Evolutionary conservation across 441 rosid species (phyloP).

Genomic region (Gossypium schwendimanii): DNA sequence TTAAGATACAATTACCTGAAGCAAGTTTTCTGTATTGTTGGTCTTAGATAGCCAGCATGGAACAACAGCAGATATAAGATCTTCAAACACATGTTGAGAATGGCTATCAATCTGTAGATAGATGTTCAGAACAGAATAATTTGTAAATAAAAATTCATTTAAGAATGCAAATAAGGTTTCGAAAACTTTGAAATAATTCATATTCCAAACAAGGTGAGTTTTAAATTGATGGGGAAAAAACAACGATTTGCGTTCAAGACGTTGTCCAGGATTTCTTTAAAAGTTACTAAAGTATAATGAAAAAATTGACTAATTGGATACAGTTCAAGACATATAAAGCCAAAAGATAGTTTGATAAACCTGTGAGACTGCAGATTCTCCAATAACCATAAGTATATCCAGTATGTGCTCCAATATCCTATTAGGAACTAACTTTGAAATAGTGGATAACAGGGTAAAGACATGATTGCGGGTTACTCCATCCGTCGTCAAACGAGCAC

Average conservation of each 20-base stretch:
- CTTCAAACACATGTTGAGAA: slow-evolving; percentile 74
- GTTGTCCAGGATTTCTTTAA: neutral
- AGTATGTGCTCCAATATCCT: slow-evolving; percentile 56
- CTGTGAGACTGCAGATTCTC: slow-evolving; percentile 84
- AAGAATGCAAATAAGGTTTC: neutral
- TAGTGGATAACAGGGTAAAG: slow-evolving; percentile 55
- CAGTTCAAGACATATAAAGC: neutral
- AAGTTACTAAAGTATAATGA: neutral
- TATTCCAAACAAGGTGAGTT: neutral
- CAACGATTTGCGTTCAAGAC: neutral
- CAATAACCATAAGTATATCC: slow-evolving; percentile 63
- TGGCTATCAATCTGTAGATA: slow-evolving; percentile 63
- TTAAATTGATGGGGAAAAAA: slow-evolving; percentile 1
- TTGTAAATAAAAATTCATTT: slow-evolving; percentile 4
- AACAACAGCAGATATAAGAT: slow-evolving; percentile 67
- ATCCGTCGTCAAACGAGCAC: slow-evolving; percentile 56
- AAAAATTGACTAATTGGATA: neutral
- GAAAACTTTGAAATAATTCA: neutral
- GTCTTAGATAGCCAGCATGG: slow-evolving; percentile 84
- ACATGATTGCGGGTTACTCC: slow-evolving; percentile 62
- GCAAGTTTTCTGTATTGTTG: slow-evolving; percentile 45
- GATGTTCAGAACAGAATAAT: slow-evolving; percentile 12
- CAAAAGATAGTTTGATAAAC: slow-evolving; percentile 41
- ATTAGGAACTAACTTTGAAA: slow-evolving; percentile 64
- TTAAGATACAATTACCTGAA: slow-evolving; percentile 50